These are phyloP conservation scores for Aspergillus heteromorphus DNA, from an alignment of 495 filamentous ascomycete genomes.

Conservation along the genomic window DNA sequence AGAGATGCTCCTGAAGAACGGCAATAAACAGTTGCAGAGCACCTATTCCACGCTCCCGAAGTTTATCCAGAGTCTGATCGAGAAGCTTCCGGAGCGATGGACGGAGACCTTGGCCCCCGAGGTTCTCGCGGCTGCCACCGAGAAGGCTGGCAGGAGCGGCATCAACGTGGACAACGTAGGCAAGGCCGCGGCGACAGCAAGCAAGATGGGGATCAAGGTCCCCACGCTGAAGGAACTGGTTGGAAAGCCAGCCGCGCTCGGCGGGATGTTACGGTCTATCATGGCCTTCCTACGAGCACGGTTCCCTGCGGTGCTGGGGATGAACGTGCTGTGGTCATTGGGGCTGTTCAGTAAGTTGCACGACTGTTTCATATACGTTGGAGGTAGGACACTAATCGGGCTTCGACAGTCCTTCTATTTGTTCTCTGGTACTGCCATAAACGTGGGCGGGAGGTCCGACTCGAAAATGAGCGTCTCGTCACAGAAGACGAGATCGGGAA, in stretches of 20 bases:
- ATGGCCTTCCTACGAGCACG: constrained; percentile 75
- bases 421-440: constrained; percentile 98
- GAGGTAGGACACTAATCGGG: neutral
- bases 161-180: constrained; percentile 51
- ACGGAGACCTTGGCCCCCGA: constrained; percentile 70
- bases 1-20: constrained; percentile 71
- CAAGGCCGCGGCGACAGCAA: constrained; percentile 43
- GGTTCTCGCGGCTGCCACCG: constrained; percentile 67
- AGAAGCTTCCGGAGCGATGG: constrained; percentile 77
- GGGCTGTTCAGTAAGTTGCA: constrained; percentile 67
- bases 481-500: constrained; percentile 44
- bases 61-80: constrained; percentile 81
- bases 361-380: neutral
- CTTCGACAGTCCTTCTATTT: constrained; percentile 67
- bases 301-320: constrained; percentile 79
- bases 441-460: constrained; percentile 74
- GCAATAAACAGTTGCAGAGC: constrained; percentile 66
- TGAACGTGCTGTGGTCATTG: constrained; percentile 82
- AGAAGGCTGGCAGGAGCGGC: constrained; percentile 62
- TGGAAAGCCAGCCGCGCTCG: constrained; percentile 77
- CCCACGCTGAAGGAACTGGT: constrained; percentile 74
- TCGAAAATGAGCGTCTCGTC: constrained; percentile 63
- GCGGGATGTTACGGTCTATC: constrained; percentile 75
- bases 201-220: constrained; percentile 47
- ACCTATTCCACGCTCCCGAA: constrained; percentile 73